Conservation (phyloP, 495 filamentous ascomycete genomes). For the Aspergillus indologenus region DNA sequence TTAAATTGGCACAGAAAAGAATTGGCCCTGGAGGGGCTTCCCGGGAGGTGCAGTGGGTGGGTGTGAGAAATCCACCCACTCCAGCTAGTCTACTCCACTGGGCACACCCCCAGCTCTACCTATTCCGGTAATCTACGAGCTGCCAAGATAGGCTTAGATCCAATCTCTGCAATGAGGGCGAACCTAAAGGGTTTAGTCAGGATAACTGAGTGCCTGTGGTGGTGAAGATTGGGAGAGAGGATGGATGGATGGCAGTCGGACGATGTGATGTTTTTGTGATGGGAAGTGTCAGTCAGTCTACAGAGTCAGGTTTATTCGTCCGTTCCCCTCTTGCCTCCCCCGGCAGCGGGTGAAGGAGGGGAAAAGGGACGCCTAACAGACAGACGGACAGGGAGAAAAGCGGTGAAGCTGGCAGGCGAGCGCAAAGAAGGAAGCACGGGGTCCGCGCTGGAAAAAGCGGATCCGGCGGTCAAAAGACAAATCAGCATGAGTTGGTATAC, state of each 20-base stretch:
- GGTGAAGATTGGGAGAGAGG: too few species aligned
- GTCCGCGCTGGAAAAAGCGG: conserved; percentile 1
- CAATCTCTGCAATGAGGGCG: conserved; percentile 16
- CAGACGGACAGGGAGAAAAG: conserved; percentile 11
- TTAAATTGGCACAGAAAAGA: too few species aligned
- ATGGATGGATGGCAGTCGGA: too few species aligned
- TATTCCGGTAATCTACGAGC: conserved; percentile 18
- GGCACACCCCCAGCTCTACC: conserved; percentile 3
- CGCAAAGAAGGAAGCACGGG: background rate
- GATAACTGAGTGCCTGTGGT: too few species aligned
- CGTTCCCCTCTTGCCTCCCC: background rate
- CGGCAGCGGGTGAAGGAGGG: background rate
- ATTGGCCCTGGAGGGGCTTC: background rate
- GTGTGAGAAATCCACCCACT: background rate
- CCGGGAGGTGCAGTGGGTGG: background rate
- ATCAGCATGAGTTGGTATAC: conserved; percentile 1
- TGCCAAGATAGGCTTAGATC: conserved; percentile 24
- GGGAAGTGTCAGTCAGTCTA: too few species aligned
- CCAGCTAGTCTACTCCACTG: conserved; percentile 6
- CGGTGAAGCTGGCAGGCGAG: conserved; percentile 17
- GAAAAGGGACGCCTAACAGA: conserved; percentile 12
- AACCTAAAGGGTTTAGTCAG: conserved; percentile 14
- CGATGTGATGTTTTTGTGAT: too few species aligned
- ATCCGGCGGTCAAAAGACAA: conserved; percentile 7
- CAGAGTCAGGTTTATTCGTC: background rate